These are phyloP conservation scores for Nicotiana tabacum DNA, from an alignment of 257 asterid genomes.

Conservation along the genomic window DNA sequence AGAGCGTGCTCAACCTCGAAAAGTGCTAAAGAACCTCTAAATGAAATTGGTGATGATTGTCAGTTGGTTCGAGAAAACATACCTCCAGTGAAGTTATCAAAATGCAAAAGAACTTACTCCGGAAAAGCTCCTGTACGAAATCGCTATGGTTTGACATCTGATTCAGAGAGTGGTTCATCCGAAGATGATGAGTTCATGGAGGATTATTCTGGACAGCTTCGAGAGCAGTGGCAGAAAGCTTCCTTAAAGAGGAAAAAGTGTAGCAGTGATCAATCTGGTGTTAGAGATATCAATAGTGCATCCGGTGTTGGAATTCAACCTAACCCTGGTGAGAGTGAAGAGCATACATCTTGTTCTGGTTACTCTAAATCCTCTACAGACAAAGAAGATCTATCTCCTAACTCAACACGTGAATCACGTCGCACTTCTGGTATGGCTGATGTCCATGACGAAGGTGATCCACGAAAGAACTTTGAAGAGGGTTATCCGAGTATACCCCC, in stretches of 20 bases:
- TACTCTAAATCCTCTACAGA: constrained; percentile 16
- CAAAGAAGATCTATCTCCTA: constrained; percentile 22
- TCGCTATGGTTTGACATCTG: constrained; percentile 43
- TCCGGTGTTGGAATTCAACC: constrained; percentile 23
- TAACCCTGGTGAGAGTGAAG: constrained; percentile 15
- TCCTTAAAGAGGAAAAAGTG: constrained; percentile 46
- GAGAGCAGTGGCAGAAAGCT: constrained; percentile 83
- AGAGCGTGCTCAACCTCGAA: constrained; percentile 21
- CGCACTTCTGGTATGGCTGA: constrained; percentile 9
- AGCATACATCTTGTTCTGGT: constrained; percentile 19
- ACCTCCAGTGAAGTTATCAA: constrained; percentile 72
- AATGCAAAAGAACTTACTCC: constrained; percentile 88
- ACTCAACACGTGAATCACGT: constrained; percentile 14
- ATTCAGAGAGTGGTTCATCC: constrained; percentile 42
- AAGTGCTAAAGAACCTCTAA: constrained; percentile 20
- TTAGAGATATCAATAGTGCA: constrained; percentile 21
- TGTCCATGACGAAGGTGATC: constrained; percentile 9
- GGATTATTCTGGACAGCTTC: constrained; percentile 59
- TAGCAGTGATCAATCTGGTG: constrained; percentile 29
- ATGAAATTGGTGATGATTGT: constrained; percentile 32
- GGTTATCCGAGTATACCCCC: neutral
- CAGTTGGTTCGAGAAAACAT: constrained; percentile 41
- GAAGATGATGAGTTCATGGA: constrained; percentile 62
- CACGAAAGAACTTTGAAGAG: constrained; percentile 15
- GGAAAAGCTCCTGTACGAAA: constrained; percentile 45